These are phyloP conservation scores for Stenocarpella maydis DNA, from an alignment of 2,329 filamentous ascomycete genomes.

Conservation along the genomic window DNA sequence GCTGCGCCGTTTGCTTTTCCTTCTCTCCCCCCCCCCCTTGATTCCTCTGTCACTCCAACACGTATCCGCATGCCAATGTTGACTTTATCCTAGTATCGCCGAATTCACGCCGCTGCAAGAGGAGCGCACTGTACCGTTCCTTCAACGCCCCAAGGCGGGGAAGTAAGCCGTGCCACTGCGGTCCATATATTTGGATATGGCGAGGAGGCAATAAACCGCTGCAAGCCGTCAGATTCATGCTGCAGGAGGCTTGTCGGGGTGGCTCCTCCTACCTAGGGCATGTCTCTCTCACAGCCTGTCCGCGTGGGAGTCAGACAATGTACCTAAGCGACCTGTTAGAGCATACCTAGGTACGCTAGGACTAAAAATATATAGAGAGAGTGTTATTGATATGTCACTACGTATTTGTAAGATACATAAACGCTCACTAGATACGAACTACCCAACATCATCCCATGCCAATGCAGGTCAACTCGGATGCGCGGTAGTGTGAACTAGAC, in stretches of 20 bases:
- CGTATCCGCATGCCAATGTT: background rate
- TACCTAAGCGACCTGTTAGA: background rate
- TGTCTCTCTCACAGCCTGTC: background rate
- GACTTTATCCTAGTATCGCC: background rate
- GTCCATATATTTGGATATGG: background rate
- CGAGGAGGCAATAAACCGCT: background rate
- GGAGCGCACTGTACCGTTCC: conserved; percentile 8
- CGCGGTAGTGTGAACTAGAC: background rate
- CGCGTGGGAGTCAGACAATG: background rate
- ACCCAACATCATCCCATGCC: background rate
- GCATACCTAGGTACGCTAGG: background rate
- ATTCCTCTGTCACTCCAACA: background rate
- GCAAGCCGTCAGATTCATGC: background rate
- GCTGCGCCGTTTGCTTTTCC: background rate
- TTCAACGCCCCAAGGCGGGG: background rate
- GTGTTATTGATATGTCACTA: background rate
- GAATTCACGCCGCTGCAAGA: conserved; percentile 7
- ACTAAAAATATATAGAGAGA: background rate
- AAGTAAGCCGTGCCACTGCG: background rate
- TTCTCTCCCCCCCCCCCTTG: too few species aligned
- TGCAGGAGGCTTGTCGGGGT: background rate
- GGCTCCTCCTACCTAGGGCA: background rate
- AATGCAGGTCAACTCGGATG: background rate
- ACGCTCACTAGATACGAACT: background rate
- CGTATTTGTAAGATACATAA: too few species aligned